Evolutionary conservation across 495 filamentous ascomycete species (phyloP).

Genomic region (Penicillium canescens): DNA sequence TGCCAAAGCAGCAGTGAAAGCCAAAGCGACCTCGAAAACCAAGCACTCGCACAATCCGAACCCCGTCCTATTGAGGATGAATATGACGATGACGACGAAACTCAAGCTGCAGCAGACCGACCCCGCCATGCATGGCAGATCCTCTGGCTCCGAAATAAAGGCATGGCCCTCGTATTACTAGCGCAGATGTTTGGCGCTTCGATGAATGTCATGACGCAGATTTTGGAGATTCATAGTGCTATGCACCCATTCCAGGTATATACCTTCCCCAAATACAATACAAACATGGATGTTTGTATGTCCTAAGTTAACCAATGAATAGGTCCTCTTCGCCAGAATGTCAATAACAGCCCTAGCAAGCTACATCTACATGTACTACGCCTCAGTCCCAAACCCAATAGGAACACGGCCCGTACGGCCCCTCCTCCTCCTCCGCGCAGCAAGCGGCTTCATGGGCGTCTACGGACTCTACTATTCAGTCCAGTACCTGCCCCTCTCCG

Average conservation of each 20-base stretch:
- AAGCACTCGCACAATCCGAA: constrained; percentile 19
- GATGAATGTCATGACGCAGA: constrained; percentile 84
- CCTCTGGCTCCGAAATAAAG: constrained; percentile 64
- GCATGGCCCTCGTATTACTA: constrained; percentile 68
- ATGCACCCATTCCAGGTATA: constrained; percentile 81
- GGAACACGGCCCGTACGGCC: constrained; percentile 64
- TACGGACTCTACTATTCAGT: constrained; percentile 81
- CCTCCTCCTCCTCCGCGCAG: constrained; percentile 68
- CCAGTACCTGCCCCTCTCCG: constrained; percentile 82
- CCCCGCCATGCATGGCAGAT: constrained; percentile 29
- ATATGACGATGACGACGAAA: constrained; percentile 1
- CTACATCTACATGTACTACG: constrained; percentile 74
- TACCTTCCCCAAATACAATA: background rate
- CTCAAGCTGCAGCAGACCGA: constrained; percentile 2
- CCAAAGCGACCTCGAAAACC: constrained; percentile 10
- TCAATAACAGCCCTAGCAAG: constrained; percentile 68
- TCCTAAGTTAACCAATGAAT: constrained; percentile 1
- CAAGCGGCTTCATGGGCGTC: constrained; percentile 84
- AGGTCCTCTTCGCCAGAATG: constrained; percentile 86
- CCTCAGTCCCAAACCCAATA: constrained; percentile 65
- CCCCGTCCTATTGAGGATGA: constrained; percentile 22
- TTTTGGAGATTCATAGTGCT: constrained; percentile 71
- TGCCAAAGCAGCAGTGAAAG: background rate
- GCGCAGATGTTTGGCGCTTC: constrained; percentile 82
- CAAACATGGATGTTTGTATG: background rate